Conservation (phyloP, 768 basidiomycete genomes). For the Phanerochaete carnosa region DNA sequence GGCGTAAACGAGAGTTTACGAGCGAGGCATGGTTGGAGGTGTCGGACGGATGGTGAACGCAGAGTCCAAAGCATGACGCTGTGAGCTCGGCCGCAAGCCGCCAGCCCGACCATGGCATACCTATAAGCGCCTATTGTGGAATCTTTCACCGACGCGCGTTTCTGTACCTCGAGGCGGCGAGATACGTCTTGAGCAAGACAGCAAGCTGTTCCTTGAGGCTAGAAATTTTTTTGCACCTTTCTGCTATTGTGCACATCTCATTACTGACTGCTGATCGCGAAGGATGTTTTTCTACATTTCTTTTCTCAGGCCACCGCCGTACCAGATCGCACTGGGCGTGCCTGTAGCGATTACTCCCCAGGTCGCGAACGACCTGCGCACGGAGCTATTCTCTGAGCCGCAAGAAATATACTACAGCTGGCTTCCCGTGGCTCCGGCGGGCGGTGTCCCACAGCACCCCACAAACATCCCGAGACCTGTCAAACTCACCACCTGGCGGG, state of each 20-base stretch:
- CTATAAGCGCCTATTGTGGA: neutral
- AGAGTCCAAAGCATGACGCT: conserved; percentile 21
- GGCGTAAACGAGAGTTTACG: conserved; percentile 19
- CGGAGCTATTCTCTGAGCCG: conserved; percentile 54
- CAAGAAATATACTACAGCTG: conserved; percentile 74
- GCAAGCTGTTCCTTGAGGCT: neutral
- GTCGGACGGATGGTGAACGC: conserved; percentile 17
- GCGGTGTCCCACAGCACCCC: conserved; percentile 11
- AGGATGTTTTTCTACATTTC: conserved; percentile 86
- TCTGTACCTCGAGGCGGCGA: neutral
- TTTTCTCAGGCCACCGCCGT: conserved; percentile 83
- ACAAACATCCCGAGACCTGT: conserved; percentile 35
- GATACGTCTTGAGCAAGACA: neutral
- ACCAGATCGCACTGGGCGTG: conserved; percentile 32
- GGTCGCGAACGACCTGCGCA: conserved; percentile 86
- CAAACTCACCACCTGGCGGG: conserved; percentile 77
- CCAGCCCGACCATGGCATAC: neutral
- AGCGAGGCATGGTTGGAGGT: conserved; percentile 12
- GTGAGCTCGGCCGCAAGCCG: neutral
- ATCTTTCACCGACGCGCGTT: conserved; percentile 3
- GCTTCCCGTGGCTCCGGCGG: conserved; percentile 25
- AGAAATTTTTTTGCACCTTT: too few species aligned
- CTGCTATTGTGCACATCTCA: neutral
- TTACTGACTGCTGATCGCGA: neutral
- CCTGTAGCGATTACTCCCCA: conserved; percentile 72